Conservation (phyloP, 139 green algal genomes). For the Chlamydomonas urium region DNA sequence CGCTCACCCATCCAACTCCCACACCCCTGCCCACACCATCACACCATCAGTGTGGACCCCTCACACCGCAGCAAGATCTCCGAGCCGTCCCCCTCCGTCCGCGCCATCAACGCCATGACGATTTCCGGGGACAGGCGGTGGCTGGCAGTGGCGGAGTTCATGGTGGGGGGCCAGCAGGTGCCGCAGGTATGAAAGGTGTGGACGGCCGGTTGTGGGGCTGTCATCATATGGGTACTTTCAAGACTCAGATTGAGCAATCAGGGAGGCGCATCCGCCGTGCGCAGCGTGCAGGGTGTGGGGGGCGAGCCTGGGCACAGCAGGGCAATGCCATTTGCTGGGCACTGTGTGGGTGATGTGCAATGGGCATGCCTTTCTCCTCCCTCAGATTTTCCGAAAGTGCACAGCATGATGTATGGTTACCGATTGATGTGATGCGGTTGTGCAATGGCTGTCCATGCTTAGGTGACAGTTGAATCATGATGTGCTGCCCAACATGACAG, state of each 20-base stretch:
- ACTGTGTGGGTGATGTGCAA: background rate
- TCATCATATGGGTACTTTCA: background rate
- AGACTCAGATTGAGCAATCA: background rate
- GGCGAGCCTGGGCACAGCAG: no score
- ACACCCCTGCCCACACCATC: no score
- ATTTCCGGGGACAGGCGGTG: constrained; percentile 16
- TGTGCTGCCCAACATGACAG: background rate
- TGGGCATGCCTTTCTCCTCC: background rate
- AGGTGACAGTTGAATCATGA: background rate
- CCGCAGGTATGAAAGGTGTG: constrained; percentile 20
- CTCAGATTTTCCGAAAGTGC: no score
- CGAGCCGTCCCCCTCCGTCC: constrained; percentile 22
- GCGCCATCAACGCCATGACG: constrained; percentile 26
- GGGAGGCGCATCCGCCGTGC: background rate
- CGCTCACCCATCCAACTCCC: no score
- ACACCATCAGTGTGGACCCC: background rate
- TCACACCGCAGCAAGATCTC: constrained; percentile 3
- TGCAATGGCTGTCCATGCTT: background rate
- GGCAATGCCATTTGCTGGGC: background rate
- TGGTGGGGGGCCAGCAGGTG: constrained; percentile 14
- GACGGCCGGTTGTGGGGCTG: background rate
- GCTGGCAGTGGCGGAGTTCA: constrained; percentile 30
- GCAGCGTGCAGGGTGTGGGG: background rate
- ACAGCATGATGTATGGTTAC: no score
- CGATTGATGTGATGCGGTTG: no score